Evolutionary conservation across 371 early-diverging fungal genomes (phyloP).

Genomic region (Lichtheimia ramosa): DNA sequence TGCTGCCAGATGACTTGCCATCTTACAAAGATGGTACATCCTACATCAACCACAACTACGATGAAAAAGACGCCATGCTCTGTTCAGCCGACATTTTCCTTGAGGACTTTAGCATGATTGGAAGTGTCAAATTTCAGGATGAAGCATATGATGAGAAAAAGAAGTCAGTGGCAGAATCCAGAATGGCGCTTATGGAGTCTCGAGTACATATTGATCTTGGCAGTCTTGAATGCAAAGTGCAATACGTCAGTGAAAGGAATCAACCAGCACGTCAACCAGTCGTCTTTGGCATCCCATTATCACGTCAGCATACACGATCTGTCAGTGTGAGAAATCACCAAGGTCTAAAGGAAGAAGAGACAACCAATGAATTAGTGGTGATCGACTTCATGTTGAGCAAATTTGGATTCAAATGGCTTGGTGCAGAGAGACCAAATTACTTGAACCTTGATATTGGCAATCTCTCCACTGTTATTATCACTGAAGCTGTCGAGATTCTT

Average conservation of each 20-base stretch:
- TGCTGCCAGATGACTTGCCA: constrained; percentile 69
- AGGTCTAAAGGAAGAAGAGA: constrained; percentile 7
- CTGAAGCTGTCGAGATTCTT: constrained; percentile 74
- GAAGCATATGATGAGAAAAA: constrained; percentile 56
- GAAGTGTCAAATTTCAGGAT: constrained; percentile 62
- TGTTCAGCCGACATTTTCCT: constrained; percentile 70
- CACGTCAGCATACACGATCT: constrained; percentile 36
- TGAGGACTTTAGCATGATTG: constrained; percentile 55
- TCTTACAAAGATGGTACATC: constrained; percentile 54
- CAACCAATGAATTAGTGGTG: constrained; percentile 60
- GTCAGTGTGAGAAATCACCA: constrained; percentile 1
- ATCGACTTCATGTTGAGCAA: constrained; percentile 56
- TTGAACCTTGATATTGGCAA: constrained; percentile 48
- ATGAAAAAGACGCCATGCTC: constrained; percentile 61
- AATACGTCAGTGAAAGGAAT: constrained; percentile 51
- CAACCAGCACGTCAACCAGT: constrained; percentile 16
- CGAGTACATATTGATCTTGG: constrained; percentile 59
- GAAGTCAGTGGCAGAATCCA: constrained; percentile 51
- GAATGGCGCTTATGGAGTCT: constrained; percentile 58
- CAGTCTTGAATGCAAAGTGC: constrained; percentile 49
- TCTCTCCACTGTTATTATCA: constrained; percentile 60
- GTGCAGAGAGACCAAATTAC: constrained; percentile 53
- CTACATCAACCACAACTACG: constrained; percentile 62
- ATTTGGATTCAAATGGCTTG: constrained; percentile 57
- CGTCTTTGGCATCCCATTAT: constrained; percentile 67